A percentile compares a stretch with the other conserved stretches of the same genome.
Conservation (phyloP, 345 rosid species). For the Melaleuca quinquenervia region DNA sequence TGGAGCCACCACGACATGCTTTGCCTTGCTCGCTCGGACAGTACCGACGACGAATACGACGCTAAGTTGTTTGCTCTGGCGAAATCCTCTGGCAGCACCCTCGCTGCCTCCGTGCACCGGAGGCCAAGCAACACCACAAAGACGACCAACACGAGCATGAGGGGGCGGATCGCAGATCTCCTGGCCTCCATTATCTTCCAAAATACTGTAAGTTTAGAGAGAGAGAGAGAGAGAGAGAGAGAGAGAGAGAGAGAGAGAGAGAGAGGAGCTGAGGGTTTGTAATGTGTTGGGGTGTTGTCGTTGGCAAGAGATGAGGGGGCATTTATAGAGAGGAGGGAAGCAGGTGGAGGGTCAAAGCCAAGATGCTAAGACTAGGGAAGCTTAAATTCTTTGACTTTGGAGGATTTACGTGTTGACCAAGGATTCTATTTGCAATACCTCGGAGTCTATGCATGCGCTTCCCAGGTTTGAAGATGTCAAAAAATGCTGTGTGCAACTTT, state of each 20-base stretch:
- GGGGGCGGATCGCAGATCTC: background rate
- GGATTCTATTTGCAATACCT: background rate
- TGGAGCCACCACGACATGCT: slow-evolving; percentile 19
- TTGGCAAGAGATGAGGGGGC: background rate
- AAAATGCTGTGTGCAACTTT: background rate
- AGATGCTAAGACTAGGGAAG: background rate
- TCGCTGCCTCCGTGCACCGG: background rate
- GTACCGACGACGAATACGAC: background rate
- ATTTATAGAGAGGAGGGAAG: background rate
- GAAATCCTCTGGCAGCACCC: background rate
- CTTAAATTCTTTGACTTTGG: background rate
- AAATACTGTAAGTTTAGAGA: background rate
- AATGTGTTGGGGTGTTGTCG: background rate
- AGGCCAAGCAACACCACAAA: background rate
- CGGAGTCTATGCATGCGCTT: background rate
- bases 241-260: background rate
- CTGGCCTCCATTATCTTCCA: background rate
- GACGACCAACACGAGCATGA: background rate
- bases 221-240: background rate
- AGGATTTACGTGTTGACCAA: background rate
- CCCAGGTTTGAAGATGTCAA: background rate
- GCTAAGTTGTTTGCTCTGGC: slow-evolving; percentile 9
- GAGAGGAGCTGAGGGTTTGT: background rate
- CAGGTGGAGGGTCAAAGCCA: background rate
- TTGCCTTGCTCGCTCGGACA: slow-evolving; percentile 11